A percentile compares a stretch with the other conserved stretches of the same genome.
Evolutionary conservation across 352 stramenopile species (phyloP).

Genomic region (Phytophthora rubi): DNA sequence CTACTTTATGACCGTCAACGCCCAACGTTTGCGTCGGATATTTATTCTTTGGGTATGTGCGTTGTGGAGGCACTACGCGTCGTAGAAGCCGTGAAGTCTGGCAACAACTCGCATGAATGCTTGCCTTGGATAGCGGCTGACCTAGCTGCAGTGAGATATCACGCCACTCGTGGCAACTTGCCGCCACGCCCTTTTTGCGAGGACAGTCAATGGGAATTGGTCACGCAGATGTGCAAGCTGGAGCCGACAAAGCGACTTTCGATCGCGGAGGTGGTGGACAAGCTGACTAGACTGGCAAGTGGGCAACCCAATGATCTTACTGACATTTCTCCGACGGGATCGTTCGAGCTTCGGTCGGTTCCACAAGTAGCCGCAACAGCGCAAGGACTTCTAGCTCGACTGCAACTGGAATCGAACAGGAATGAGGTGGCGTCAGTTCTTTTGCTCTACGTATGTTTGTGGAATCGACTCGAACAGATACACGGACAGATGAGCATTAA

Average conservation of each 20-base stretch:
- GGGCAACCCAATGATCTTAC: neutral
- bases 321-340: neutral
- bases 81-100: neutral
- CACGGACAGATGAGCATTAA: neutral
- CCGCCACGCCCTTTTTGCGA: neutral
- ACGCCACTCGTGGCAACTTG: neutral
- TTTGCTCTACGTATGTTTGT: neutral
- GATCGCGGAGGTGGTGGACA: neutral
- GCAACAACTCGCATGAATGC: neutral
- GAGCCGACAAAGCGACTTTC: neutral
- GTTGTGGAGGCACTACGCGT: conserved; percentile 29
- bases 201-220: neutral
- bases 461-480: neutral
- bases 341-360: neutral
- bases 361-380: neutral
- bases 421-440: neutral
- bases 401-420: neutral
- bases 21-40: conserved; percentile 11
- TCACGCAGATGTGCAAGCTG: neutral
- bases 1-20: neutral
- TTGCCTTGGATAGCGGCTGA: neutral
- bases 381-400: neutral
- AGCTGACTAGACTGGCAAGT: neutral
- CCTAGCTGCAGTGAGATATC: neutral
- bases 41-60: conserved; percentile 35